Percentiles rank a stretch among this genome's conserved stretches.
Conservation (phyloP, 495 filamentous ascomycete species). For the Penicillium egyptiacum region DNA sequence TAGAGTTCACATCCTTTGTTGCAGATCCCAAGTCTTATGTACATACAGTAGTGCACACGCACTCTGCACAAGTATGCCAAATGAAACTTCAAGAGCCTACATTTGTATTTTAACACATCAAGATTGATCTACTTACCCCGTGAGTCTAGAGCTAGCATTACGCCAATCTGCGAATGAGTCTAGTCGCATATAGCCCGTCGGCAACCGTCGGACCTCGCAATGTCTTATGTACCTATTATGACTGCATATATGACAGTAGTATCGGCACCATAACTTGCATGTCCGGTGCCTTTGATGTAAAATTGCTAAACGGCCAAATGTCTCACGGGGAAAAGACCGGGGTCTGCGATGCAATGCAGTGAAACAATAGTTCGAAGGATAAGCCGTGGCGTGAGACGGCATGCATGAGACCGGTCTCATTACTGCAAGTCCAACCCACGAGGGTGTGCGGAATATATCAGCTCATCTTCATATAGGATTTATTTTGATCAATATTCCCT, state of each 20-base stretch:
- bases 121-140: background rate
- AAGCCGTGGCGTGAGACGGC: background rate
- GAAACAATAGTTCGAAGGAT: conserved; percentile 5
- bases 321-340: background rate
- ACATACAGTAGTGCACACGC: background rate
- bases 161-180: background rate
- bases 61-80: background rate
- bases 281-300: background rate
- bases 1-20: conserved; percentile 6
- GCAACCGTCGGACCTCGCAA: conserved; percentile 4
- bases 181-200: background rate
- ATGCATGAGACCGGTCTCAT: background rate
- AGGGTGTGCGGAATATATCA: background rate
- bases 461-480: background rate
- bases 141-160: background rate
- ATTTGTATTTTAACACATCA: background rate
- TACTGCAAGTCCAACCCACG: background rate
- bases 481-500: no score
- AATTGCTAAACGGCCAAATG: background rate
- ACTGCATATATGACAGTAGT: background rate
- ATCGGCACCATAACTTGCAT: background rate
- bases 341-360: conserved; percentile 7
- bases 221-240: background rate
- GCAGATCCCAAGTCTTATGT: background rate
- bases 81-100: background rate